A percentile compares a stretch with the other conserved stretches of the same genome.
phyloP scores from a whole-genome alignment of 2,329 filamentous ascomycete genomes.

The Hypomyces perniciosus region DNA sequence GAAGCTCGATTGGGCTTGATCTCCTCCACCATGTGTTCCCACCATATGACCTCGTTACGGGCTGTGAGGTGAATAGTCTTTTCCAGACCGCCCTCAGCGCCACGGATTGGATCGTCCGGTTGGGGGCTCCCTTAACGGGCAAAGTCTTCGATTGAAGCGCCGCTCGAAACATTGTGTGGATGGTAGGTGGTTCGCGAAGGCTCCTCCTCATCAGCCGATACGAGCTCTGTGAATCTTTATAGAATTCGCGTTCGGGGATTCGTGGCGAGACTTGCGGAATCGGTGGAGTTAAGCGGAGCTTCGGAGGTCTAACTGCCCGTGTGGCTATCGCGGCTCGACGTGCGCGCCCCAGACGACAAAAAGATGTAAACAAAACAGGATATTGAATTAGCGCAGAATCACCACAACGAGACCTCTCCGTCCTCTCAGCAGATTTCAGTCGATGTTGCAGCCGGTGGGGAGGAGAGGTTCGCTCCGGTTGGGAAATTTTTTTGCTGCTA shows the following conservation, averaged over 20 bases:
- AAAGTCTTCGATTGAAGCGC: background rate
- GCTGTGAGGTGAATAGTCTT: constrained; percentile 23
- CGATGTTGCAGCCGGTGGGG: background rate
- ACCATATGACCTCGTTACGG: constrained; percentile 12
- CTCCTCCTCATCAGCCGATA: too few relatives aligned
- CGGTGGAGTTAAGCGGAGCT: constrained; percentile 11
- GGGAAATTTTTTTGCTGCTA: constrained; percentile 1
- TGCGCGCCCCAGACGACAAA: background rate
- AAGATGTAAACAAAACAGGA: too few relatives aligned
- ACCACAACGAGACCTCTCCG: too few relatives aligned
- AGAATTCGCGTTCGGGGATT: background rate
- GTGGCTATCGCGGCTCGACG: background rate
- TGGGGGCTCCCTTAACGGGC: constrained; percentile 13
- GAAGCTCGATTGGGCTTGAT: background rate
- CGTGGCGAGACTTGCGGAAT: constrained; percentile 9
- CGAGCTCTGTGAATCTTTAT: background rate
- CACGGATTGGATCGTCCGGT: constrained; percentile 15
- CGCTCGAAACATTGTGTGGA: constrained; percentile 5
- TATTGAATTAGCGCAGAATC: too few relatives aligned
- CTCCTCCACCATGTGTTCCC: constrained; percentile 2
- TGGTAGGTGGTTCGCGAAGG: too few relatives aligned
- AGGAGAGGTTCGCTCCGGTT: background rate
- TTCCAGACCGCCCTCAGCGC: constrained; percentile 24
- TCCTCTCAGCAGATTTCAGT: background rate
- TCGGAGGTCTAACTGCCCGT: constrained; percentile 10